A percentile compares a stretch with the other conserved stretches of the same genome.
These are phyloP conservation scores for Solanum hybrid DNA, from an alignment of 305 asterid genomes.

Conservation along the genomic window DNA sequence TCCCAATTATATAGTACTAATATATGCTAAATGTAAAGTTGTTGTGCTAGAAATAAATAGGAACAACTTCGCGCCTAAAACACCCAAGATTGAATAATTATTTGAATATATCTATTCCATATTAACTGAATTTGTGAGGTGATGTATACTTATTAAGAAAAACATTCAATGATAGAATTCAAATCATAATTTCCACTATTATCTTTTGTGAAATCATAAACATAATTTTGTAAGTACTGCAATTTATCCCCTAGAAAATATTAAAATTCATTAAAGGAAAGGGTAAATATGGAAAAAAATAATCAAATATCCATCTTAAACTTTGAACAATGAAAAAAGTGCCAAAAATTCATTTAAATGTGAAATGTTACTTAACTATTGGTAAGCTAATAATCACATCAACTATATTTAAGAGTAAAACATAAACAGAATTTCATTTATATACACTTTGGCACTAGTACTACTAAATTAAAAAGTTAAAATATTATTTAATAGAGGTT, in stretches of 20 bases:
- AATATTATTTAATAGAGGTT: not conserved
- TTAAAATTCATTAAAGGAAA: too few species aligned
- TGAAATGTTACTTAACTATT: not conserved
- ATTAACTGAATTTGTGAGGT: too few species aligned
- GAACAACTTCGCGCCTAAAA: not conserved
- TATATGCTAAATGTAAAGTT: not conserved
- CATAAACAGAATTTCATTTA: not conserved
- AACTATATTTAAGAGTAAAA: not conserved
- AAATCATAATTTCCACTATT: too few species aligned
- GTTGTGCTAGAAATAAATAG: not conserved
- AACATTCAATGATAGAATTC: too few species aligned
- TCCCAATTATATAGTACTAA: not conserved
- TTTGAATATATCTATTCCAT: too few species aligned
- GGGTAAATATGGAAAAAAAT: too few species aligned
- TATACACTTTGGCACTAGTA: not conserved
- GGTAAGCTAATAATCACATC: not conserved
- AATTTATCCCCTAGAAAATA: too few species aligned
- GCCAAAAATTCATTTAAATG: not conserved
- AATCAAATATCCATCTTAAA: too few species aligned
- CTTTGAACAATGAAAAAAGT: not conserved
- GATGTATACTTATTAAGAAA: too few species aligned
- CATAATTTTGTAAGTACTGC: too few species aligned
- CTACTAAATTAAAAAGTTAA: not conserved
- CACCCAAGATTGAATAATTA: not conserved
- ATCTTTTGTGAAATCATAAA: too few species aligned